Base-by-base conservation (phyloP, 495 filamentous ascomycete genomes). In the Hypomontagnella monticulosa region DNA sequence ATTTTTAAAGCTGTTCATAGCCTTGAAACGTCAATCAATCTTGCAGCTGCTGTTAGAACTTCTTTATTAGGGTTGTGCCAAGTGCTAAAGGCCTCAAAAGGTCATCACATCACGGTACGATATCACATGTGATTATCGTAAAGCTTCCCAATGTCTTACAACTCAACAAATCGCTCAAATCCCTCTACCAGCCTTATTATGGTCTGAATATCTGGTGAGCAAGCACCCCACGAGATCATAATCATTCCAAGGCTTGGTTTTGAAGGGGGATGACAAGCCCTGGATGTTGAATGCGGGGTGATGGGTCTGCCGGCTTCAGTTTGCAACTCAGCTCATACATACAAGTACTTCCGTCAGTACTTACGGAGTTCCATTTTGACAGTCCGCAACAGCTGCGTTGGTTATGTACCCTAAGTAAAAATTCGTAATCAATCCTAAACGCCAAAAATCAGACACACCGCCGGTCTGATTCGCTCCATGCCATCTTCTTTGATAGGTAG, bases 81-180 rank as follows among this genome's bases (percentile, higher is more conserved):
- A 60, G 14, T 47, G 14, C 34, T 50, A 57, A 67, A 67, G 49
- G 18, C 15, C 53, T 53, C 46, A 63, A 59, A 12, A 59, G 11
- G 6, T n/a, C 33, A 41, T 40, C 27, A 58, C 53, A n/a, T 44
- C 42, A 32, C 37, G 16, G 16, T 42, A 14, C 14, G 30, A 48
- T 59, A 46, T 63, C 57, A 62, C 58, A 67, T 63, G 58, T 62
- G 48, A 63, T 44, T 18, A 51, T 1, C 18, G 14, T 23, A 27
- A 19, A 14, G 30, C 32, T 40, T 49, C 43, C 15, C 8, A 14
- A 34, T 46, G 33, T 49, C 33, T 43, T 30, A 52, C 16, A 8
- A 34, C 18, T 37, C 55, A 63, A 63, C 54, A 68, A 68, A 68
- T 68, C 65, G 49, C 65, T 68, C 65, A 68, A 63, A 59, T 62